Conservation (phyloP, 2,329 filamentous ascomycete genomes). For the Curvularia sp. region DNA sequence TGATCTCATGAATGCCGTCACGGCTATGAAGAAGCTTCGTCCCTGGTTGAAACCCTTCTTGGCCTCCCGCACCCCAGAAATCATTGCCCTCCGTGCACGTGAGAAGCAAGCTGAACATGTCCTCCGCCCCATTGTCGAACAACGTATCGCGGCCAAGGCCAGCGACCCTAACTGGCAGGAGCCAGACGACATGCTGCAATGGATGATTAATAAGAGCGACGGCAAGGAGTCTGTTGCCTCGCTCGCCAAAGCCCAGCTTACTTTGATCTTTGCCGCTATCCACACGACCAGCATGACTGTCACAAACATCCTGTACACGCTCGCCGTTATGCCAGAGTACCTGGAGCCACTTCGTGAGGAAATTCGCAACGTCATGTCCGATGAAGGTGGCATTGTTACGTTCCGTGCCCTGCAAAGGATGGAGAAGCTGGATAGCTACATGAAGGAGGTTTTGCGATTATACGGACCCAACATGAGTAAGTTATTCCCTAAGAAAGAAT, state of each 20-base stretch:
- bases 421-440: constrained; percentile 48
- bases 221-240: constrained; percentile 11
- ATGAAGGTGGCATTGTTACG: constrained; percentile 45
- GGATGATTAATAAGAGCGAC: constrained; percentile 41
- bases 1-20: constrained; percentile 38
- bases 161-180: constrained; percentile 41
- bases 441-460: constrained; percentile 45
- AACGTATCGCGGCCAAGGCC: constrained; percentile 31
- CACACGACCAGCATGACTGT: constrained; percentile 40
- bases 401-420: constrained; percentile 42
- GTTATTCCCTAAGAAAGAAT: not conserved
- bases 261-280: constrained; percentile 41
- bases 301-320: constrained; percentile 41
- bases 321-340: constrained; percentile 49
- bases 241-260: constrained; percentile 29
- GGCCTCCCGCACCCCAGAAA: constrained; percentile 34
- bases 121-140: constrained; percentile 37
- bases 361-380: constrained; percentile 47
- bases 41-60: constrained; percentile 37
- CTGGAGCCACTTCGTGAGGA: constrained; percentile 53
- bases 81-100: constrained; percentile 29
- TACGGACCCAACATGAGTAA: constrained; percentile 35
- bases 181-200: constrained; percentile 50
- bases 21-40: constrained; percentile 36
- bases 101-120: constrained; percentile 23